These are phyloP conservation scores for Ogataea methylovora DNA, from an alignment of 805 yeast genomes.

Conservation along the genomic window DNA sequence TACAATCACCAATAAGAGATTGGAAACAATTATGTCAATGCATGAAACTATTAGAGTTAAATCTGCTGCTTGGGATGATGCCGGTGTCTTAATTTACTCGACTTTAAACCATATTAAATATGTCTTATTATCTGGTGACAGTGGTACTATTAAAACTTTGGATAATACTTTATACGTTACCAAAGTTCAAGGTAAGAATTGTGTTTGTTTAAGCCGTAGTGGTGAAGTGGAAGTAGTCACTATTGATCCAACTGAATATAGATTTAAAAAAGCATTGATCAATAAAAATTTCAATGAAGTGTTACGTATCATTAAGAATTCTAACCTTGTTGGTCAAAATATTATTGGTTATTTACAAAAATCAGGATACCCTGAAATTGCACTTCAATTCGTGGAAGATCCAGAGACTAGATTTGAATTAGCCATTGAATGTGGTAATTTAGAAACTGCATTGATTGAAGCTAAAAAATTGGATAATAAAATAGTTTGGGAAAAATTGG, in stretches of 20 bases:
- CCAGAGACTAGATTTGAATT: constrained; percentile 93
- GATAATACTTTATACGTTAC: constrained; percentile 81
- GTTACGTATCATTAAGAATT: constrained; percentile 74
- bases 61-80: constrained; percentile 96
- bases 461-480: constrained; percentile 69
- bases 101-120: constrained; percentile 95
- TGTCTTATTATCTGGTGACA: constrained; percentile 87
- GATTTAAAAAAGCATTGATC: constrained; percentile 89
- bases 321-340: constrained; percentile 94
- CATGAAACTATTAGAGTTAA: constrained; percentile 96
- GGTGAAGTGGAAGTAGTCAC: constrained; percentile 73
- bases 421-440: constrained; percentile 89
- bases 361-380: constrained; percentile 95
- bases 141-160: constrained; percentile 88
- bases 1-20: constrained; percentile 73
- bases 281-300: constrained; percentile 90
- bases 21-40: constrained; percentile 73
- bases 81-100: constrained; percentile 84
- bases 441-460: constrained; percentile 80
- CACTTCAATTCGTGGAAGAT: constrained; percentile 93
- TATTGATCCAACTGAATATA: constrained; percentile 94
- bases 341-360: constrained; percentile 92
- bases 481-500: constrained; percentile 73
- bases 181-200: constrained; percentile 59
- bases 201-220: constrained; percentile 75